Conservation (phyloP, 768 basidiomycete genomes). For the Lactarius hatsudake region DNA sequence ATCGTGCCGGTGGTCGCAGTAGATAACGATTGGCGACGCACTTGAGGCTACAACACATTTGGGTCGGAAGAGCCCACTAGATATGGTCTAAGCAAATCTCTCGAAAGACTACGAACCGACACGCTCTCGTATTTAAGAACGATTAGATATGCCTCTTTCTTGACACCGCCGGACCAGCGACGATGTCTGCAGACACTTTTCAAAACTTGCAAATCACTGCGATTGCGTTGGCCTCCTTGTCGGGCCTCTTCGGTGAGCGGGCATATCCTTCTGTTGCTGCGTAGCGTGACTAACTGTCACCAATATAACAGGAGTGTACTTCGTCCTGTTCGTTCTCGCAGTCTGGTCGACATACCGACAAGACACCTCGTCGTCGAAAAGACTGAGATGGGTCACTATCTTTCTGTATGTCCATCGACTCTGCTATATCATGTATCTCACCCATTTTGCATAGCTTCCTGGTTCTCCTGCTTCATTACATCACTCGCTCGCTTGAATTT, state of each 20-base stretch:
- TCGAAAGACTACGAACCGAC: too few relatives aligned
- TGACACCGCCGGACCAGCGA: background rate
- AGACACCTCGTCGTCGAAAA: constrained; percentile 5
- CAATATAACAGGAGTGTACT: constrained; percentile 27
- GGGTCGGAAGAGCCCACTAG: too few relatives aligned
- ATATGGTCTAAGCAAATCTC: too few relatives aligned
- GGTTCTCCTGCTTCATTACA: constrained; percentile 27
- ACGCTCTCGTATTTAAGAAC: constrained; percentile 7
- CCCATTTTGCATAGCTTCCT: constrained; percentile 24
- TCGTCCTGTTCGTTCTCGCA: constrained; percentile 28
- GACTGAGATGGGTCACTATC: constrained; percentile 27
- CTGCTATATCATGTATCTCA: constrained; percentile 29
- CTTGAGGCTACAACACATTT: background rate
- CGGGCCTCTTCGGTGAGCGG: constrained; percentile 26
- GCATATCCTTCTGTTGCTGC: background rate
- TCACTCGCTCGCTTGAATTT: constrained; percentile 28
- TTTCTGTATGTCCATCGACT: constrained; percentile 21
- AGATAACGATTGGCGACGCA: background rate
- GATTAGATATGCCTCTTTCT: background rate
- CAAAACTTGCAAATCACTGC: constrained; percentile 23
- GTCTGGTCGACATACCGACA: constrained; percentile 29
- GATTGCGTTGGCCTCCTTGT: constrained; percentile 23
- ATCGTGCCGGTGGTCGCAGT: background rate
- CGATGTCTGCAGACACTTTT: constrained; percentile 17
- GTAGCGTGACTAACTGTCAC: background rate